A percentile compares a stretch with the other conserved stretches of the same genome.
These are phyloP conservation scores for Mucor lusitanicus DNA, from an alignment of 371 early-diverging fungal species.

Conservation along the genomic window DNA sequence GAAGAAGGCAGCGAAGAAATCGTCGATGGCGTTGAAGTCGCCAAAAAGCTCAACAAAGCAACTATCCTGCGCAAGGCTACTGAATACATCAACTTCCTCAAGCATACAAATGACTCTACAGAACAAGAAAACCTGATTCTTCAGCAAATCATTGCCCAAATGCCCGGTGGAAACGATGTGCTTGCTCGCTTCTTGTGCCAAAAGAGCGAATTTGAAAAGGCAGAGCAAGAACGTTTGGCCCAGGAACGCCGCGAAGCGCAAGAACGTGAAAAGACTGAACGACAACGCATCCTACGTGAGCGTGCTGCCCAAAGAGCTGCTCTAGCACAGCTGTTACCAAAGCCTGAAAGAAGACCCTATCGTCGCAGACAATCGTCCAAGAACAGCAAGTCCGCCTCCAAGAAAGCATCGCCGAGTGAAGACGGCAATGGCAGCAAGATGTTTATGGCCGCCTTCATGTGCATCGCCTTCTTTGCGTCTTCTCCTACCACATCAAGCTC, in stretches of 20 bases:
- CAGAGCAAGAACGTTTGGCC: conserved; percentile 23
- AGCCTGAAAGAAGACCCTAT: conserved; percentile 29
- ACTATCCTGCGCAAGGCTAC: conserved; percentile 82
- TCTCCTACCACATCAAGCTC: conserved; percentile 20
- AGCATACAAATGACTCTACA: conserved; percentile 50
- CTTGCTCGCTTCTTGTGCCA: conserved; percentile 27
- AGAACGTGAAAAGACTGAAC: conserved; percentile 25
- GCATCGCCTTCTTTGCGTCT: conserved; percentile 39
- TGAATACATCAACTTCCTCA: conserved; percentile 79
- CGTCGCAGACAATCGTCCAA: conserved; percentile 21
- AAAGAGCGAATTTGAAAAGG: conserved; percentile 18
- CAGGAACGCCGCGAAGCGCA: conserved; percentile 25
- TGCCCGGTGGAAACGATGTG: conserved; percentile 52
- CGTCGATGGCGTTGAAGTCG: conserved; percentile 63
- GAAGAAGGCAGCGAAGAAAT: conserved; percentile 56
- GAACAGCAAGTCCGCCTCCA: background rate
- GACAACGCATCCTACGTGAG: conserved; percentile 27
- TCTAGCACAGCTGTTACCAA: conserved; percentile 28
- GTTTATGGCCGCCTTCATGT: conserved; percentile 51
- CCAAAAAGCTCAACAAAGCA: conserved; percentile 85
- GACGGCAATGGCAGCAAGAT: conserved; percentile 14
- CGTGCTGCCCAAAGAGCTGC: conserved; percentile 36
- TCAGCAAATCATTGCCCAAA: conserved; percentile 46
- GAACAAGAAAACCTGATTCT: conserved; percentile 52
- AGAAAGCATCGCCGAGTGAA: conserved; percentile 1